These are phyloP conservation scores for Andrographis paniculata DNA, from an alignment of 305 asterid species.

Conservation along the genomic window DNA sequence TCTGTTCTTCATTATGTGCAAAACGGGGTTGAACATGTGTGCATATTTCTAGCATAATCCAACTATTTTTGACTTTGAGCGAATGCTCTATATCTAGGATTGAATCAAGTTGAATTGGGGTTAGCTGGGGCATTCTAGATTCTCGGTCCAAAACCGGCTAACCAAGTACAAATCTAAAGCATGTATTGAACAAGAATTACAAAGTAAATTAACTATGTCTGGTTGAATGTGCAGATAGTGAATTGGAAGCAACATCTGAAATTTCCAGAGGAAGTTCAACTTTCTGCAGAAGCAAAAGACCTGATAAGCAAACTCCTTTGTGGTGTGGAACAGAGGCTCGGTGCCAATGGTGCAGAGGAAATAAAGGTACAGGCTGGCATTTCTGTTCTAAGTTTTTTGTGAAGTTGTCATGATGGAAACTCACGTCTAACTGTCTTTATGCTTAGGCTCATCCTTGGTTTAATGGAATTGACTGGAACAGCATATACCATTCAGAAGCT, in stretches of 20 bases:
- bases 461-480: conserved; percentile 48
- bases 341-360: conserved; percentile 60
- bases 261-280: conserved; percentile 69
- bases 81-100: too few species aligned
- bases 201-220: not conserved
- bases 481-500: conserved; percentile 53
- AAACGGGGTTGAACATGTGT: too few species aligned
- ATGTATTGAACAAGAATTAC: not conserved
- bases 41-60: too few species aligned
- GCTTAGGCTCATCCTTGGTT: conserved; percentile 64
- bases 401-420: conserved; percentile 12
- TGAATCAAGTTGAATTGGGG: too few species aligned
- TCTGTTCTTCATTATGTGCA: not conserved
- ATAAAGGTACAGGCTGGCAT: conserved; percentile 59
- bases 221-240: conserved; percentile 43
- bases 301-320: conserved; percentile 41
- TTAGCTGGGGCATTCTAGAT: too few species aligned
- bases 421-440: conserved; percentile 15
- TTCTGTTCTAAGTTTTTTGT: conserved; percentile 22
- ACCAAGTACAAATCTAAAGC: too few species aligned
- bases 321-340: conserved; percentile 54
- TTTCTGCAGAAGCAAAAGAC: conserved; percentile 15
- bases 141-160: too few species aligned
- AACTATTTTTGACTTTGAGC: too few species aligned
- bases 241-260: conserved; percentile 66